Conservation (phyloP, 306 rosid genomes). For the Oxytropis ochrocephala region DNA sequence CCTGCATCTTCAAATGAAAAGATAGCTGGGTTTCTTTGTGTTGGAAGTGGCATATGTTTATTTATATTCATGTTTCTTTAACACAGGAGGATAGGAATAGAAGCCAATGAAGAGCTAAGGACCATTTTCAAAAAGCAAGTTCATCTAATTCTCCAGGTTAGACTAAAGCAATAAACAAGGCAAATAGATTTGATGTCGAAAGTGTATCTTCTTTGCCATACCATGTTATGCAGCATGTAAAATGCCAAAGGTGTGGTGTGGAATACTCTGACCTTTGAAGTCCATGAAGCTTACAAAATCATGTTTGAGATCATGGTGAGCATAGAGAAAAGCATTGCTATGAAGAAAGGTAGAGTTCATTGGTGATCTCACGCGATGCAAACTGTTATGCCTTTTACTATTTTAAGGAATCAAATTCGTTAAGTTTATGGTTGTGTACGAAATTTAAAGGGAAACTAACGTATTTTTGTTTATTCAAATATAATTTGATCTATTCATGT, state of each 20-base stretch:
- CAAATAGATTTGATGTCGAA: not conserved
- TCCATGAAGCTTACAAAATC: slow-evolving; percentile 19
- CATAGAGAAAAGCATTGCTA: not conserved
- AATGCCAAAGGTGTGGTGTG: slow-evolving; percentile 9
- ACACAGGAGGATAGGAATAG: slow-evolving; percentile 89
- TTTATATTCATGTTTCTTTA: slow-evolving; percentile 2
- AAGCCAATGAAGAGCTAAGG: slow-evolving; percentile 94
- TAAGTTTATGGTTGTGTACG: not conserved
- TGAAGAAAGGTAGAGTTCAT: slow-evolving; percentile 8
- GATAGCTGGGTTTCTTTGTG: not conserved
- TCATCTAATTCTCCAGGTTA: slow-evolving; percentile 88
- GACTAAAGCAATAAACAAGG: slow-evolving; percentile 39
- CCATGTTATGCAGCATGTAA: slow-evolving; percentile 24
- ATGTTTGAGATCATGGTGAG: slow-evolving; percentile 10
- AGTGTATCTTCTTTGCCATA: slow-evolving; percentile 18
- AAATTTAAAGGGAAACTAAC: not conserved
- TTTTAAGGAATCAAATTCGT: not conserved
- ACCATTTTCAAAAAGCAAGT: slow-evolving; percentile 80
- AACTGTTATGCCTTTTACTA: not conserved
- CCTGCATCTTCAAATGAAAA: not conserved
- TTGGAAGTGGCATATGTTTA: not conserved
- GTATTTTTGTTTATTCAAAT: not conserved
- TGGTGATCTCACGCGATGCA: slow-evolving; percentile 18
- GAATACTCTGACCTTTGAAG: not conserved
- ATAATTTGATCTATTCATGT: slow-evolving; percentile 6